These are phyloP conservation scores for Pseudopithomyces maydicus DNA, from an alignment of 2,329 filamentous ascomycete species.

Conservation along the genomic window DNA sequence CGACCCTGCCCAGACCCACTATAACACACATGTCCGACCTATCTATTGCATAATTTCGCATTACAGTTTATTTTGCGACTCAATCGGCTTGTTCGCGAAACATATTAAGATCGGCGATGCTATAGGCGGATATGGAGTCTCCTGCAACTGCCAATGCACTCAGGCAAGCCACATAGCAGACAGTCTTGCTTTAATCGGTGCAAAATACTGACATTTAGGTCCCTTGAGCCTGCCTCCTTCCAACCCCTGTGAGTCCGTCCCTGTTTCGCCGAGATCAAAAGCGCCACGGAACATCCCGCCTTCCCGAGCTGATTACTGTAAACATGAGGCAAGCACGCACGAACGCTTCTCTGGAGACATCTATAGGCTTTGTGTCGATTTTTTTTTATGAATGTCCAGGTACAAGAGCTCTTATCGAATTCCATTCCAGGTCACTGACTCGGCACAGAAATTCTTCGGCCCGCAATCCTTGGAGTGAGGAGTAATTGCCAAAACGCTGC, in stretches of 20 bases:
- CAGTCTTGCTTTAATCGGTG: not conserved
- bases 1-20: constrained; percentile 2
- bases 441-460: constrained; percentile 30
- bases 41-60: not conserved
- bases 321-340: constrained; percentile 5
- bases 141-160: not conserved
- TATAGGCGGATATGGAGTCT: constrained; percentile 1
- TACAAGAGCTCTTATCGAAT: constrained; percentile 5
- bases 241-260: not conserved
- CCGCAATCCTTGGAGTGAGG: constrained; percentile 22
- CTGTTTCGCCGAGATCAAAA: constrained; percentile 3
- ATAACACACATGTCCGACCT: not conserved
- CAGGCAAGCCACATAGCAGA: not conserved
- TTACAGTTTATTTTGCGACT: not conserved
- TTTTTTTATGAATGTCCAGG: constrained; percentile 29
- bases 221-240: not conserved
- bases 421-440: not conserved
- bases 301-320: not conserved
- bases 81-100: not conserved
- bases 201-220: not conserved
- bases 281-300: not conserved
- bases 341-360: constrained; percentile 8
- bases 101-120: not conserved
- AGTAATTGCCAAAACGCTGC: constrained; percentile 21
- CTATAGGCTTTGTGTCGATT: constrained; percentile 9